These are phyloP conservation scores for Aspergillus saccharolyticus DNA, from an alignment of 495 filamentous ascomycete species.

Conservation along the genomic window DNA sequence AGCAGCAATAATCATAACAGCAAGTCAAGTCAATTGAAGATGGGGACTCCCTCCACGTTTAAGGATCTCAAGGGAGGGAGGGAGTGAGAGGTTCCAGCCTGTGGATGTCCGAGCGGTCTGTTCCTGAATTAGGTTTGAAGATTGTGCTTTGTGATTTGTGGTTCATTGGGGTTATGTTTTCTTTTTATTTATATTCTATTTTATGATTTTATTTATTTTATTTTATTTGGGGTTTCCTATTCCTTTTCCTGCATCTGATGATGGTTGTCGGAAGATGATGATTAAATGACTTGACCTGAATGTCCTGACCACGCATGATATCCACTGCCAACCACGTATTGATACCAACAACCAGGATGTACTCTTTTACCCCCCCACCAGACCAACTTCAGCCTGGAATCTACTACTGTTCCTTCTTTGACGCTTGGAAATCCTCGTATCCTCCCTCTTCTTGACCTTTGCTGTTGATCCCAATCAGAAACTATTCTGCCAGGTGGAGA, in stretches of 20 bases:
- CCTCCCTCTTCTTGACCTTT: background rate
- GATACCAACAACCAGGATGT: background rate
- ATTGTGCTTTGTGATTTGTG: background rate
- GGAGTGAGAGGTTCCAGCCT: background rate
- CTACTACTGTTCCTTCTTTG: background rate
- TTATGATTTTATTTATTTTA: background rate
- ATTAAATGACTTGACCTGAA: background rate
- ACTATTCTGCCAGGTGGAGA: background rate
- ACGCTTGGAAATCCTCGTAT: background rate
- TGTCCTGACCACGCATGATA: background rate
- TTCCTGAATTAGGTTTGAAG: background rate
- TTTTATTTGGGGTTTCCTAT: background rate
- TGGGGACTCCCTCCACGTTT: constrained; percentile 3
- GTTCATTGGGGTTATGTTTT: too few relatives aligned
- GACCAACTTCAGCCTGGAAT: background rate
- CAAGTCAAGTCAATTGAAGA: background rate
- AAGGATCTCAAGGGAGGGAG: background rate
- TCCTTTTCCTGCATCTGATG: background rate
- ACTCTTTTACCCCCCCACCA: background rate
- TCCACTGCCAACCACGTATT: background rate
- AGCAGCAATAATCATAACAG: background rate
- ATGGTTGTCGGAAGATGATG: background rate
- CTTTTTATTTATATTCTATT: too few relatives aligned
- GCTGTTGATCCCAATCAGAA: too few relatives aligned
- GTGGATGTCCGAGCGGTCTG: background rate